Evolutionary conservation across 176 grass and related monocot genomes (phyloP).

Genomic region (Eleusine indica): DNA sequence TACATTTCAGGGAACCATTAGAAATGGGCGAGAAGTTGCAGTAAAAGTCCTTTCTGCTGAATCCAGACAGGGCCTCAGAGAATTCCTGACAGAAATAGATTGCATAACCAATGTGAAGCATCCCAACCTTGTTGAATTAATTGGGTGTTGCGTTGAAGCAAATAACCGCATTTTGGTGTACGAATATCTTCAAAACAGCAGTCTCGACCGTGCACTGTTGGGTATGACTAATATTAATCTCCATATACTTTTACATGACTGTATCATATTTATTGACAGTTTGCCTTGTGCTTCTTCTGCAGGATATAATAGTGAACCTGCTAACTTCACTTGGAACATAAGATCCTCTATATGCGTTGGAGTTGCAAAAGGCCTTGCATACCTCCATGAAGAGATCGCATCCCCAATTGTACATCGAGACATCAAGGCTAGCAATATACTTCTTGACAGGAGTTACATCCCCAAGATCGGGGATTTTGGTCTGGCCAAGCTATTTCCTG

Average conservation of each 20-base stretch:
- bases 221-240: slow-evolving; percentile 47
- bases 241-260: background rate
- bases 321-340: slow-evolving; percentile 70
- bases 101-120: slow-evolving; percentile 84
- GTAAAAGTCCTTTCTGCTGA: slow-evolving; percentile 92
- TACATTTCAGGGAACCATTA: slow-evolving; percentile 68
- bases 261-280: slow-evolving; percentile 1
- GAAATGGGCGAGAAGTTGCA: slow-evolving; percentile 55
- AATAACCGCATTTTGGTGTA: slow-evolving; percentile 86
- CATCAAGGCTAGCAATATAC: slow-evolving; percentile 97
- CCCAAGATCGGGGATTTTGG: slow-evolving; percentile 98
- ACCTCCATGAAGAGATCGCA: slow-evolving; percentile 82
- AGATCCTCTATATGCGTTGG: slow-evolving; percentile 77
- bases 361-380: slow-evolving; percentile 66
- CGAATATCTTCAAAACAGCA: slow-evolving; percentile 80
- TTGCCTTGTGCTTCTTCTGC: slow-evolving; percentile 33
- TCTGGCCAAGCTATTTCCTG: slow-evolving; percentile 92
- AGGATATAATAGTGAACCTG: slow-evolving; percentile 74
- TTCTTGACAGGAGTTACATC: slow-evolving; percentile 62
- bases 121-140: slow-evolving; percentile 84
- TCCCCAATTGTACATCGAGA: slow-evolving; percentile 89
- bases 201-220: slow-evolving; percentile 77
- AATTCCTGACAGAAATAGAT: slow-evolving; percentile 96
- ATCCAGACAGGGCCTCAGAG: slow-evolving; percentile 82
- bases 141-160: slow-evolving; percentile 85